Conservation (phyloP, 768 basidiomycete genomes). For the Neoboletus brunneissimus region DNA sequence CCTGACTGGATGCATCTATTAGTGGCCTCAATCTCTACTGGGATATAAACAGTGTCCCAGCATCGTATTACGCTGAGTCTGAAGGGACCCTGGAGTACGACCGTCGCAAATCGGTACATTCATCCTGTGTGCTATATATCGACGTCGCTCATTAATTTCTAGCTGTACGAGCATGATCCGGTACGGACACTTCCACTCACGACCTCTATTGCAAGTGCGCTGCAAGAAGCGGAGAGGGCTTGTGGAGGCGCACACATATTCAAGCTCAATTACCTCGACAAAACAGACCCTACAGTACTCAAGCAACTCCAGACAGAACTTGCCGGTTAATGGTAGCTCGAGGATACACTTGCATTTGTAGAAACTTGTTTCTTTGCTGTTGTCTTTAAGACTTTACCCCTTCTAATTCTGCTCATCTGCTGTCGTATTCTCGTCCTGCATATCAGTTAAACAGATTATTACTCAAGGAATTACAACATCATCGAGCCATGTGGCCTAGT, state of each 20-base stretch:
- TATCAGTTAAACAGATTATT: constrained; percentile 1
- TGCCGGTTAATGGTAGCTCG: constrained; percentile 4
- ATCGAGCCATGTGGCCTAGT: constrained; percentile 12
- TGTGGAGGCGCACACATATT: constrained; percentile 61
- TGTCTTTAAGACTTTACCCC: neutral
- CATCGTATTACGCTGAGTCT: constrained; percentile 57
- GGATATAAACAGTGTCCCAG: constrained; percentile 63
- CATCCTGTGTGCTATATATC: neutral
- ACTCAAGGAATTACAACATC: constrained; percentile 1
- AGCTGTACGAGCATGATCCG: constrained; percentile 73
- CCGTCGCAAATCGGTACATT: constrained; percentile 68
- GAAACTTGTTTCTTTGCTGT: neutral
- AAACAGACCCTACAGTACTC: constrained; percentile 72
- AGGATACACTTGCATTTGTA: neutral
- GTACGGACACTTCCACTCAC: constrained; percentile 68
- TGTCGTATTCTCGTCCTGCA: constrained; percentile 3
- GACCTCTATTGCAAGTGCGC: constrained; percentile 50
- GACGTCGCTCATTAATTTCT: constrained; percentile 11
- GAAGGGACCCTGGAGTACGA: constrained; percentile 72
- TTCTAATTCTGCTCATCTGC: constrained; percentile 1
- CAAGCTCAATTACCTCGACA: constrained; percentile 55
- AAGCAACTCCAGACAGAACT: constrained; percentile 64
- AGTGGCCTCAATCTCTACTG: constrained; percentile 58
- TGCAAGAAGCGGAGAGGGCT: constrained; percentile 61
- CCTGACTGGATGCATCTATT: neutral